A percentile compares a stretch with the other conserved stretches of the same genome.
These are phyloP conservation scores for Hypholoma fasciculare DNA, from an alignment of 768 basidiomycete genomes.

Conservation along the genomic window DNA sequence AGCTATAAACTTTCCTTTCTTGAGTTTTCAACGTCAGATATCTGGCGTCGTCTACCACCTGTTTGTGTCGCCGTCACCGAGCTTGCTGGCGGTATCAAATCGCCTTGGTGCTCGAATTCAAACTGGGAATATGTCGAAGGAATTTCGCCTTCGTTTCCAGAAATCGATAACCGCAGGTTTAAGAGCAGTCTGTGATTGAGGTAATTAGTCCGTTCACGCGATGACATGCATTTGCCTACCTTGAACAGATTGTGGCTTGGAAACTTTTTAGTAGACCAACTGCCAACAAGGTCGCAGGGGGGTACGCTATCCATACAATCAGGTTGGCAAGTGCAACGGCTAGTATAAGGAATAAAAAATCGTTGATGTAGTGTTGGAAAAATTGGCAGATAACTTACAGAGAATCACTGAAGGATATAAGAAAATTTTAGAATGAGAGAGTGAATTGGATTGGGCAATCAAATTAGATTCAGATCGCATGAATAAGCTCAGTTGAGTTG, in stretches of 20 bases:
- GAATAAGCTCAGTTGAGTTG: neutral
- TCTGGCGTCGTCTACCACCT: neutral
- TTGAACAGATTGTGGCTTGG: neutral
- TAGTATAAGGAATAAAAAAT: neutral
- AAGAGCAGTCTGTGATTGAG: neutral
- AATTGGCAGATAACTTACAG: neutral
- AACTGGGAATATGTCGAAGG: conserved; percentile 1
- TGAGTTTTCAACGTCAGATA: neutral
- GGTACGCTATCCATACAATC: neutral
- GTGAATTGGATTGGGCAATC: no score
- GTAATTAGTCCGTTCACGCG: no score
- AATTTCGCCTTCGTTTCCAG: neutral
- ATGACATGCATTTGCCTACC: neutral
- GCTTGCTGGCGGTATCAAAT: neutral
- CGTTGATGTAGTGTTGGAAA: neutral
- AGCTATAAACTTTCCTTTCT: neutral
- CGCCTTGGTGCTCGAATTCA: neutral
- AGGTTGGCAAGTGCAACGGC: conserved; percentile 3
- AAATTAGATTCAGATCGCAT: neutral
- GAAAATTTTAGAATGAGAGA: no score
- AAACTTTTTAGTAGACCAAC: no score
- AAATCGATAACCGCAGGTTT: neutral
- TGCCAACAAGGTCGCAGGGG: no score
- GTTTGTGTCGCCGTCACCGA: neutral
- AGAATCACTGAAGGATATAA: neutral